Percentiles rank a stretch among this genome's conserved stretches.
Evolutionary conservation across 2,329 filamentous ascomycete species (phyloP).

Genomic region (Neofusicoccum umdonicola): DNA sequence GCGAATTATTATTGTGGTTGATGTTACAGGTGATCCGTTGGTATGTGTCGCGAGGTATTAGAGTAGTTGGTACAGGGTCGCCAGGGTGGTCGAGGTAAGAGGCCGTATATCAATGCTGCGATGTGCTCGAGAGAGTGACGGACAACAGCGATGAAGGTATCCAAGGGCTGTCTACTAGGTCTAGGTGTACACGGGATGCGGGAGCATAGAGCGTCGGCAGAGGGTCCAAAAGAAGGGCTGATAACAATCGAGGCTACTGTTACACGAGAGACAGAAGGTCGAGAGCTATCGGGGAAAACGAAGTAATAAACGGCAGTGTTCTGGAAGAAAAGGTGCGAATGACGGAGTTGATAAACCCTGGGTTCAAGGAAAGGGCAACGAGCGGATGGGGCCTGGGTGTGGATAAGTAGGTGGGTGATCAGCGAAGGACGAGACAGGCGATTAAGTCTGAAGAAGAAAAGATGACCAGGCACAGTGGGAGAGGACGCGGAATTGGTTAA

Average conservation of each 20-base stretch:
- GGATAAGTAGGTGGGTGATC: constrained; percentile 42
- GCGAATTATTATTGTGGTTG: constrained; percentile 8
- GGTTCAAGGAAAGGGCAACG: constrained; percentile 35
- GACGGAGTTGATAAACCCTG: constrained; percentile 44
- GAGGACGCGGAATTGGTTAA: constrained; percentile 38
- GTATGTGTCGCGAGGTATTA: constrained; percentile 11
- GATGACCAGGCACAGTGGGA: constrained; percentile 40
- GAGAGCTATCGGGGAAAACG: constrained; percentile 35
- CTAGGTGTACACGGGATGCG: constrained; percentile 5
- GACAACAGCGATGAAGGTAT: constrained; percentile 37
- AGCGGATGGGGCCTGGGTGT: constrained; percentile 33
- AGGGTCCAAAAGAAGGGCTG: constrained; percentile 38
- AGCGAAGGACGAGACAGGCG: constrained; percentile 37
- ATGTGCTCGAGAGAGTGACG: constrained; percentile 37
- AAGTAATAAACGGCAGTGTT: constrained; percentile 29
- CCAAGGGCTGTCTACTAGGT: constrained; percentile 41
- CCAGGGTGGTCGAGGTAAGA: not conserved
- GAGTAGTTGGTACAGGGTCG: constrained; percentile 13
- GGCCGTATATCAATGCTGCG: constrained; percentile 7
- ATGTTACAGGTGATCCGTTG: constrained; percentile 6
- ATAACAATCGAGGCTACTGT: constrained; percentile 32
- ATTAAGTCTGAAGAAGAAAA: constrained; percentile 42
- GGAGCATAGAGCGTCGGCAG: not conserved
- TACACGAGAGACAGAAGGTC: constrained; percentile 28
- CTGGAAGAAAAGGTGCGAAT: constrained; percentile 34